A percentile compares a stretch with the other conserved stretches of the same genome.
phyloP scores from a whole-genome alignment of 2,329 filamentous ascomycete species.

The Trichophyton benhamiae region DNA sequence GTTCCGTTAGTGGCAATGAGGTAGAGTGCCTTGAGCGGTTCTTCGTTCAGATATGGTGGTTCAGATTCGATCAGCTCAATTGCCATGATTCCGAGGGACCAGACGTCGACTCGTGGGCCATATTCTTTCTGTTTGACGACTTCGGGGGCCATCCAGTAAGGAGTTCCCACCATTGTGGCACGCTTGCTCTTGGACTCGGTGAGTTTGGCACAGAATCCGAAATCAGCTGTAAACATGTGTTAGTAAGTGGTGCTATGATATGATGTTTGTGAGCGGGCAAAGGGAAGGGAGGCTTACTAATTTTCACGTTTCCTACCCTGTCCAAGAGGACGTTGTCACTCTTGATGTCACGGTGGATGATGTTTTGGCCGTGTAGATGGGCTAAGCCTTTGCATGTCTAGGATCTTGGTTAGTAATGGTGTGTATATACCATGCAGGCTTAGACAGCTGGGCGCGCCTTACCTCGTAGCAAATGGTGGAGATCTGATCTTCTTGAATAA shows the following conservation, averaged over 20 bases:
- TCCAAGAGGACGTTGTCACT: slow-evolving; percentile 95
- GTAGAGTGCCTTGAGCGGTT: slow-evolving; percentile 92
- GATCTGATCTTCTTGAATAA: slow-evolving; percentile 93
- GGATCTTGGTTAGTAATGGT: slow-evolving; percentile 17
- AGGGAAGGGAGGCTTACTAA: slow-evolving; percentile 54
- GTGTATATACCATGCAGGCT: no score
- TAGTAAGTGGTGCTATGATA: slow-evolving; percentile 11
- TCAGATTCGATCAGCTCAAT: slow-evolving; percentile 99
- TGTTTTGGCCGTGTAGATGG: slow-evolving; percentile 88
- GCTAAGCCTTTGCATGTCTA: slow-evolving; percentile 92
- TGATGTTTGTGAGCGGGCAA: neutral
- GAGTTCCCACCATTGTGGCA: slow-evolving; percentile 97
- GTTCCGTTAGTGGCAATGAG: slow-evolving; percentile 97
- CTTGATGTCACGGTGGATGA: slow-evolving; percentile 99
- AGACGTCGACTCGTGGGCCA: slow-evolving; percentile 95
- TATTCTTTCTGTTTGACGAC: slow-evolving; percentile 99
- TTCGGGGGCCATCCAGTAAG: slow-evolving; percentile 99
- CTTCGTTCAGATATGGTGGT: slow-evolving; percentile 94
- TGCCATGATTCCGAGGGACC: slow-evolving; percentile 98
- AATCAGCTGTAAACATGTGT: slow-evolving; percentile 59
- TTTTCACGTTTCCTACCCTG: slow-evolving; percentile 90
- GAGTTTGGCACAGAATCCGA: slow-evolving; percentile 97
- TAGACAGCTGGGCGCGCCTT: slow-evolving; percentile 22
- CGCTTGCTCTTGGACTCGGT: slow-evolving; percentile 95
- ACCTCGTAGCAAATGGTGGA: slow-evolving; percentile 95